These are phyloP conservation scores for Solanum etuberosum DNA, from an alignment of 257 asterid species.

Conservation along the genomic window DNA sequence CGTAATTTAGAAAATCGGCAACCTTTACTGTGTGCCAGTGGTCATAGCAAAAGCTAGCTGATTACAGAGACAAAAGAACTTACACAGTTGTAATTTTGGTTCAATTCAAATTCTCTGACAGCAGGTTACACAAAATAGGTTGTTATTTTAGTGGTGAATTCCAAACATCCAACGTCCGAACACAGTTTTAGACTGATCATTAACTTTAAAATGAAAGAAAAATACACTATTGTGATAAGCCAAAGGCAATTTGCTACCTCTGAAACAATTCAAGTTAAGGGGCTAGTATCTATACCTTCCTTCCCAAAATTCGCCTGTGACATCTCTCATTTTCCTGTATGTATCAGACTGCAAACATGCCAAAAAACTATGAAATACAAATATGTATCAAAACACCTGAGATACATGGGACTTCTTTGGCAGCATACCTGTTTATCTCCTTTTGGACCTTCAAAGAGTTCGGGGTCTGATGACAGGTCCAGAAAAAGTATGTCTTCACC, in stretches of 20 bases:
- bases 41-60: not conserved
- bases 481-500: conserved; percentile 90
- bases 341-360: conserved; percentile 63
- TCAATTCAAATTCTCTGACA: not conserved
- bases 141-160: not conserved
- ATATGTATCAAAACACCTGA: not conserved
- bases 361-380: not conserved
- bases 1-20: not conserved
- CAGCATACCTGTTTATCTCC: conserved; percentile 70
- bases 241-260: not conserved
- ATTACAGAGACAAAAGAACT: not conserved
- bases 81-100: not conserved
- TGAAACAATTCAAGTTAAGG: not conserved
- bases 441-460: conserved; percentile 76
- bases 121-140: not conserved
- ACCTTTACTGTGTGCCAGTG: not conserved
- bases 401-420: not conserved
- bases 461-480: conserved; percentile 88
- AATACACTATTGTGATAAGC: not conserved
- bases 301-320: conserved; percentile 87
- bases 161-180: not conserved
- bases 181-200: not conserved
- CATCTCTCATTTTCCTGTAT: conserved; percentile 83
- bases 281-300: conserved; percentile 49
- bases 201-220: not conserved